Conservation (phyloP, 139 green algal species). For the Chlamydomonas eustigma region DNA sequence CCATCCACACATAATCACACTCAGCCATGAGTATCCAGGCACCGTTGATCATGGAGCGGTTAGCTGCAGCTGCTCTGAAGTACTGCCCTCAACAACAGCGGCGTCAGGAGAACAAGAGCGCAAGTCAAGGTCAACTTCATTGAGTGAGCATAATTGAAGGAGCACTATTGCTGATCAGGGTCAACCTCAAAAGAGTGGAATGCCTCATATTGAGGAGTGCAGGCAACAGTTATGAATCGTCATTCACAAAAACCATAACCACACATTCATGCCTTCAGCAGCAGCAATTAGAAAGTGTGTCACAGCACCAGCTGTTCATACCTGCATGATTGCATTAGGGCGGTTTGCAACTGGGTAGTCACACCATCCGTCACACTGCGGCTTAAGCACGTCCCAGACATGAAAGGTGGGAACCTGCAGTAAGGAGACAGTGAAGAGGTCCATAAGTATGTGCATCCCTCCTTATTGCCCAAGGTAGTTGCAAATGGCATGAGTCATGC, state of each 20-base stretch:
- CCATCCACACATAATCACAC: slow-evolving; percentile 80
- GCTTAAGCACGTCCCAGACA: slow-evolving; percentile 37
- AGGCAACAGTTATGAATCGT: too few species aligned
- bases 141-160: neutral
- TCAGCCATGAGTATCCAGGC: slow-evolving; percentile 84
- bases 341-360: slow-evolving; percentile 83
- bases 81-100: too few species aligned
- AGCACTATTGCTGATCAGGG: too few species aligned
- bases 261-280: too few species aligned
- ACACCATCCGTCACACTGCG: slow-evolving; percentile 75
- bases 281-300: too few species aligned
- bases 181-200: too few species aligned
- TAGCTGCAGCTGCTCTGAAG: slow-evolving; percentile 41
- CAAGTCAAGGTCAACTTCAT: neutral
- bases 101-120: neutral
- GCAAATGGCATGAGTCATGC: too few species aligned
- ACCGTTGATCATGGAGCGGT: slow-evolving; percentile 60
- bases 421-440: neutral
- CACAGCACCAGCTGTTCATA: too few species aligned
- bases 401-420: slow-evolving; percentile 57
- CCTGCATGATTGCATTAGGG: slow-evolving; percentile 67
- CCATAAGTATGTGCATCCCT: too few species aligned
- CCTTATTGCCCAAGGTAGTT: too few species aligned
- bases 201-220: too few species aligned
- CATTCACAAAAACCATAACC: too few species aligned